Evolutionary conservation across 2,329 filamentous ascomycete genomes (phyloP), one percentile per base, ranked within the genome.

Genomic region (Talaromyces pinophilus): DNA sequence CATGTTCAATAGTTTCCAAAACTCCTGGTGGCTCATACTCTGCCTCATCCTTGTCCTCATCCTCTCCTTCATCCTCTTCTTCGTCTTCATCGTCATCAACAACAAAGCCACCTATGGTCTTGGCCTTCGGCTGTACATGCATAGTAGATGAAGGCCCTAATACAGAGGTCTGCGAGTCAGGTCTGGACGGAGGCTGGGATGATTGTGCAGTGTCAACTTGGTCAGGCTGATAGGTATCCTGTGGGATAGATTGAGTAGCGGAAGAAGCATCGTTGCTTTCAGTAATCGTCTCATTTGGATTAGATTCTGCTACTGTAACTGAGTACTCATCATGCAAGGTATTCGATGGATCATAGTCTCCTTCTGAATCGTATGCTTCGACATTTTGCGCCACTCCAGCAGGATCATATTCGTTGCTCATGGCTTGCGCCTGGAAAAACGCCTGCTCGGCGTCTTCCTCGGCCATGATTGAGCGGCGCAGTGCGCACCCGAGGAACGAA

Each of bases 1-100:
- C 79, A 79, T 81, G 80, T 76, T 83, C 78, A 75, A 81, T 77
- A 74, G 80, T 79, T 77, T 72, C 74, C 74, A 82, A 75, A 75
- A 79, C 82, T 74, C 80, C 82, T 73, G 81, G 79, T 69, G 80
- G 87, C 77, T 89, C 90, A 76, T 81, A 81, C 74, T 81, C 79
- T 71, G 76, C 77, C 71, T 81, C 79, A 70, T 77, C 77, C 69
- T 77, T 71, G 62, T 83, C 82, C 72, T 83, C 82, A 73, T 87
- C 82, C 72, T 83, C 82, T 71, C 79, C 78, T 68, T 77, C 77
- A 44, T 59, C 33, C 62, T 83, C 82, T 72, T 83, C 82, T 73
- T 87, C 82, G 72, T 83, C 82, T 73, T 87, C 84, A 76, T 85
- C 84, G 75, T 87, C 86, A 78, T 88, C 86, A 75, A 86, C 83